Evolutionary conservation across 345 rosid genomes (phyloP).

Genomic region (Arabidopsis thaliana): DNA sequence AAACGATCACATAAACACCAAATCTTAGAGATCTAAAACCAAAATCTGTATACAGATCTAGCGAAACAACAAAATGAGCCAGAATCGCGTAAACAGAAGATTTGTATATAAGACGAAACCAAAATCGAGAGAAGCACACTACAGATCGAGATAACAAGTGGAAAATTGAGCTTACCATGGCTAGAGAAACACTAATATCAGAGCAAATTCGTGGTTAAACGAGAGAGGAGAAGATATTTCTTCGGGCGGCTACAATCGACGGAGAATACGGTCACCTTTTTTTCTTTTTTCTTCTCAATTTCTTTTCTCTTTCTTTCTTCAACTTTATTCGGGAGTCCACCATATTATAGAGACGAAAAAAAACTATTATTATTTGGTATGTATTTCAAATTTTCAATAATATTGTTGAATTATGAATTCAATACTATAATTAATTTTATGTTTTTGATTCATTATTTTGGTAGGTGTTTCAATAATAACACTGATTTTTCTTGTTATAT

Average conservation of each 20-base stretch:
- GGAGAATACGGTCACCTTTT: not conserved
- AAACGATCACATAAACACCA: not conserved
- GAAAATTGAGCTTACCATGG: conserved; percentile 31
- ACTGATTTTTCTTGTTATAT: not conserved
- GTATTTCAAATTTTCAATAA: too few relatives aligned
- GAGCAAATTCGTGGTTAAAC: not conserved
- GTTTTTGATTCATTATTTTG: not conserved
- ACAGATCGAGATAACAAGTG: conserved; percentile 13
- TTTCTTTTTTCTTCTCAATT: not conserved
- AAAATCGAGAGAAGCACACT: not conserved
- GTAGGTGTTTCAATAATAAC: not conserved
- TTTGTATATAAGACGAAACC: not conserved
- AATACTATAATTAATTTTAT: too few relatives aligned
- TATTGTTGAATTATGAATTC: too few relatives aligned
- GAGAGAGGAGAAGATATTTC: conserved; percentile 14
- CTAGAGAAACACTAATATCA: not conserved
- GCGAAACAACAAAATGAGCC: not conserved
- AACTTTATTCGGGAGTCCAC: conserved; percentile 18
- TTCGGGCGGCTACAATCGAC: conserved; percentile 27
- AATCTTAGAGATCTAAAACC: conserved; percentile 35
- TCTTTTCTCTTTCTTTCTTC: conserved; percentile 4
- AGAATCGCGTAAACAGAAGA: not conserved
- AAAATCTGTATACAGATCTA: conserved; percentile 23
- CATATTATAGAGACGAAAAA: conserved; percentile 2
- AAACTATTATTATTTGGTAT: too few relatives aligned